Evolutionary conservation across 495 filamentous ascomycete genomes (phyloP), one percentile per base, ranked within the genome.

Genomic region (Saxispiralis lemnorum): DNA sequence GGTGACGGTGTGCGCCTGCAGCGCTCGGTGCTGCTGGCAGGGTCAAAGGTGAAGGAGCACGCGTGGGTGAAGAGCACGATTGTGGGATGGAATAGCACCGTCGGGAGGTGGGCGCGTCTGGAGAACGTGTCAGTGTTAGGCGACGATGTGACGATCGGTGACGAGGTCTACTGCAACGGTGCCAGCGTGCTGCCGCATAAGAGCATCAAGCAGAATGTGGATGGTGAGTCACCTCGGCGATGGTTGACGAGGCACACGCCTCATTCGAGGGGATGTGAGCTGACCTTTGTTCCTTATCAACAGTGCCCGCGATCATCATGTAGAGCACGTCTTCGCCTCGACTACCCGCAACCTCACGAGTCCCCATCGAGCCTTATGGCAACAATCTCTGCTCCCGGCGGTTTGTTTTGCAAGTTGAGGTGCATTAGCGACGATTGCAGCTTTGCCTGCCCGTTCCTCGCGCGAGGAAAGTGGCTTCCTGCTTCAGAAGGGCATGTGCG

Each of bases 21-120:
- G 66, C 79, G 89, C 45, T 93, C 83, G 60, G 92, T 96, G 19
- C 64, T 99, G 14, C 71, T 99, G 46, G 73, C 77, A 46, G 81
- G 83, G 54, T 79, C 79, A 59, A 95, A 86, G 67, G 81, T 94
- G 58, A 96, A 95, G 73, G 89, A 99, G 61, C 89, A 99, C 62
- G 89, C 89, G 10, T 99, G 89, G 89, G 75, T 99, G 60, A 99
- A 99, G 75, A 88, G 81, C 54, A 93, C 89, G 52, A 99, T 99
- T 59, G 88, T 99, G 11, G 89, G 89, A 52, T 99, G 89, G 89
- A 96, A 96, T 69, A 93, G 83, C 69, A 79, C 78, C 30, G 83
- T 99, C 31, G 89, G 89, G 48, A 78, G 77, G 54, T 99, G 89
- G 89, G 88, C 89, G 44, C 78, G 89, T 48, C 66, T 99, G 55